phyloP scores from a whole-genome alignment of 2,329 filamentous ascomycete species.

The Ascochyta koolunga region DNA sequence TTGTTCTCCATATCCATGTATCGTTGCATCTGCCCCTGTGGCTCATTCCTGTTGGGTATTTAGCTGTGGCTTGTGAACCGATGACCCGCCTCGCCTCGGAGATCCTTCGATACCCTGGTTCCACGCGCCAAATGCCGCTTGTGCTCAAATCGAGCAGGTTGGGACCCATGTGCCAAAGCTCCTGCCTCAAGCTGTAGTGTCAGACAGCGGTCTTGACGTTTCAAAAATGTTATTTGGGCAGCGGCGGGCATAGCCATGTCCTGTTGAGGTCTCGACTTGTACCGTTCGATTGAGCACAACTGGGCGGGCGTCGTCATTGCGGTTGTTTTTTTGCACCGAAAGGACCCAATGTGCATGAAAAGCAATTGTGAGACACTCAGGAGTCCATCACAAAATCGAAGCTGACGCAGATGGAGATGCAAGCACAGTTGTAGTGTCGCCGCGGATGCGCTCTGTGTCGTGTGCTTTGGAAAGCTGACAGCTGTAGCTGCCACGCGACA shows the following conservation, averaged over 20 bases:
- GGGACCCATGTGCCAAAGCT: not conserved
- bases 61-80: constrained; percentile 17
- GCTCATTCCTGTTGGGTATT: not conserved
- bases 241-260: not conserved
- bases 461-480: not conserved
- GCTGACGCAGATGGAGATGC: not conserved
- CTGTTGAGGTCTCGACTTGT: constrained; percentile 5
- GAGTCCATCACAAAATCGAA: not conserved
- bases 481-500: constrained; percentile 1
- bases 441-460: not conserved
- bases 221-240: not conserved
- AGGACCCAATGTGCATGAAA: not conserved
- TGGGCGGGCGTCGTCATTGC: not conserved
- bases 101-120: constrained; percentile 17
- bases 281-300: not conserved
- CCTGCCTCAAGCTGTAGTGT: constrained; percentile 1
- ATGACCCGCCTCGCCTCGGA: constrained; percentile 10
- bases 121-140: constrained; percentile 11
- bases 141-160: not conserved
- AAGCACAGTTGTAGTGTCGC: constrained; percentile 2
- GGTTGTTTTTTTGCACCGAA: constrained; percentile 4
- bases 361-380: constrained; percentile 1
- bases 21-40: constrained; percentile 13
- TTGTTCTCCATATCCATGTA: not conserved
- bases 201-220: constrained; percentile 4